Evolutionary conservation across 163 green algal genomes (phyloP), one percentile per base, ranked within the genome.

Genomic region (Chlorella variabilis): DNA sequence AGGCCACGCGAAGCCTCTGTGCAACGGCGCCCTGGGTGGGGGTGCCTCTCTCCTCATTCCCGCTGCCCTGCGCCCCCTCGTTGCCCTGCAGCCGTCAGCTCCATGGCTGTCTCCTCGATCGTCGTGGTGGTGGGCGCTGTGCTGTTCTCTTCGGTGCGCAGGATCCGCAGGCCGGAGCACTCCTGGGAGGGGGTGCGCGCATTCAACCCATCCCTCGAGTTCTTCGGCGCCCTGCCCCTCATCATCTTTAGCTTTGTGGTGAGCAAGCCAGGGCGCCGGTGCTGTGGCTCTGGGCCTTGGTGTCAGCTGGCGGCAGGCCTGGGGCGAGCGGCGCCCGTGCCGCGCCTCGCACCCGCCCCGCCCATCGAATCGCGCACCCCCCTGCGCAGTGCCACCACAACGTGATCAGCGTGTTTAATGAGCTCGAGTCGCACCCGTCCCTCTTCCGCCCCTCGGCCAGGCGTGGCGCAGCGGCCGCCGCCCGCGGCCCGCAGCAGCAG

Each of bases 191-290:
- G 42, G 2, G 49, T 86, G 20, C 6, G 29, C 8, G n/a, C 73
- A 21, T 80, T 41, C 59, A 69, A 56, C n/a, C 27, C 33, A 17
- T 36, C 38, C 31, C 20, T 27, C 49, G 23, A 70, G 8, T 70
- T 70, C 39, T 18, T 87, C 5, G 39, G 69, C 0, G 69, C 83
- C 0, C 2, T 87, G 31, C 75, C 83, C 4, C 80, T 87, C 33
- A 49, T 78, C 27, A 68, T 87, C 18, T 78, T 87, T 38, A 71
- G 83, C 39, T 75, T 87, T 38, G 20, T 27, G 23, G 65, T 73
- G 65, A 56, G 65, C 23, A 49, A 31, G 7, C 29, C 3, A 29
- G 36, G 29, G 27, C n/a, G 59, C 59, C 15, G 11, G 15, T 54
- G 45, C 45, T 54, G 15, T 54, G 15, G 11, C 45, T 23, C 11